These are phyloP conservation scores for Syzygium aromaticum DNA, from an alignment of 345 rosid genomes.

Conservation along the genomic window DNA sequence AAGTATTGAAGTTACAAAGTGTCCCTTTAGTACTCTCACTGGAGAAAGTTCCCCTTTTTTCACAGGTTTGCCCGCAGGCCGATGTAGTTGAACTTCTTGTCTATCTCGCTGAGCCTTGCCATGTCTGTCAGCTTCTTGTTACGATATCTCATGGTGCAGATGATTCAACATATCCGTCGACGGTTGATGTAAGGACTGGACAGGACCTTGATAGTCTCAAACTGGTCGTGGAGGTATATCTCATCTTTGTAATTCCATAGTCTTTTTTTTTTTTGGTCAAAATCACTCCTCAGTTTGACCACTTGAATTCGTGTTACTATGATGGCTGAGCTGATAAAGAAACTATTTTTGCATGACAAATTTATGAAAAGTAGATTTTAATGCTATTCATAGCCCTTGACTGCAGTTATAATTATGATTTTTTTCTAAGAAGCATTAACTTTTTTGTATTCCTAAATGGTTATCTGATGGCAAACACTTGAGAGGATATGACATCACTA, in stretches of 20 bases:
- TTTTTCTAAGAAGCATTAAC: background rate
- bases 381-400: background rate
- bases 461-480: background rate
- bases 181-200: conserved; percentile 86
- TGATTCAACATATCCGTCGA: conserved; percentile 78
- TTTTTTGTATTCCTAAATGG: background rate
- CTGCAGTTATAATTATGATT: background rate
- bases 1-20: background rate
- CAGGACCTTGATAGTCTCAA: conserved; percentile 71
- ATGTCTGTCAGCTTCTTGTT: conserved; percentile 87
- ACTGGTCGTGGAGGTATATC: conserved; percentile 72
- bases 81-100: conserved; percentile 83
- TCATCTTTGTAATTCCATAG: background rate
- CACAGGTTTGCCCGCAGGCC: conserved; percentile 82
- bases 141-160: conserved; percentile 88
- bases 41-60: conserved; percentile 4
- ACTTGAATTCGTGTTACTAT: background rate
- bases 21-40: background rate
- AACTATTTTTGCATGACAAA: background rate
- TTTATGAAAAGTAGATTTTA: background rate
- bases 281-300: background rate
- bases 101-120: conserved; percentile 93
- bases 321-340: background rate
- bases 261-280: too few species aligned
- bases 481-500: background rate